Evolutionary conservation across 345 rosid genomes (phyloP).

Genomic region (Eucalyptus erythrocorys): DNA sequence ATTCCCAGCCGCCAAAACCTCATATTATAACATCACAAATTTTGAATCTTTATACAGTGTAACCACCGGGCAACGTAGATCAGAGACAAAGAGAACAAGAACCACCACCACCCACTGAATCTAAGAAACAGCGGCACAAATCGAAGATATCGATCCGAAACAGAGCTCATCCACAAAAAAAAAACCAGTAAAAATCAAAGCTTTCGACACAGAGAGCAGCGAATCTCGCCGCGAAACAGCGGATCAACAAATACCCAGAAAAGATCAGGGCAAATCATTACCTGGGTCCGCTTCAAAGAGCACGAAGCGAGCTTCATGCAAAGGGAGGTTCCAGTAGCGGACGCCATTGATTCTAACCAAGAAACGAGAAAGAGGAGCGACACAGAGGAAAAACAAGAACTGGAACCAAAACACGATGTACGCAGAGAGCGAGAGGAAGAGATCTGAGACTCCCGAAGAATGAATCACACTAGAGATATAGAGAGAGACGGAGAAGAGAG

Average conservation of each 20-base stretch:
- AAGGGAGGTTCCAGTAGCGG: not conserved
- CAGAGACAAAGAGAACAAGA: not conserved
- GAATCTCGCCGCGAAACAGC: not conserved
- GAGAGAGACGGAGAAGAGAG: not conserved
- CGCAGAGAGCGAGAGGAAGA: not conserved
- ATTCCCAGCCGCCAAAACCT: not conserved
- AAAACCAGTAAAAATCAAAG: not conserved
- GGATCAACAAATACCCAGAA: not conserved
- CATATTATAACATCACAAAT: not conserved
- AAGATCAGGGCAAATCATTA: not conserved
- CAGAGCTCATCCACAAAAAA: not conserved
- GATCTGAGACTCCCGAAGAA: not conserved
- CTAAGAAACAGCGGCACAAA: not conserved
- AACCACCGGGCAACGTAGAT: not conserved
- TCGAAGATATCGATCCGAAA: not conserved
- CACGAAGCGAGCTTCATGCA: not conserved
- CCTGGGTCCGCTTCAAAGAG: not conserved
- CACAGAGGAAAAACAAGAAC: not conserved
- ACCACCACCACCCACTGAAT: not conserved
- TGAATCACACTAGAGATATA: not conserved
- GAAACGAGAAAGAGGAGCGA: not conserved
- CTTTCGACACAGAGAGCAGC: not conserved
- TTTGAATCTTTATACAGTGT: not conserved
- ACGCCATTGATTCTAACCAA: not conserved
- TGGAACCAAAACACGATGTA: not conserved